phyloP scores from a whole-genome alignment of 441 rosid species.

The Biscutella auriculata region DNA sequence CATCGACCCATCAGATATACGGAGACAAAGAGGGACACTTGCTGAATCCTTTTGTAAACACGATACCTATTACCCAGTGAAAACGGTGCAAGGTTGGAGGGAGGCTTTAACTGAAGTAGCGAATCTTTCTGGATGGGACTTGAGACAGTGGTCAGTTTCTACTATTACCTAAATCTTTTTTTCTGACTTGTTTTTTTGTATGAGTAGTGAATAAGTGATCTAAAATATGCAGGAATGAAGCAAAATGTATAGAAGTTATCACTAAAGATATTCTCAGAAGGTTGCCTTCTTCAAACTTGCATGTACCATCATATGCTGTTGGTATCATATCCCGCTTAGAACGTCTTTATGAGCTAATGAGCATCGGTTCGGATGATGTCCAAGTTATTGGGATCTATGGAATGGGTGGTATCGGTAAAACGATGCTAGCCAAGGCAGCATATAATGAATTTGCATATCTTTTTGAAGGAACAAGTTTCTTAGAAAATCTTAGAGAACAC shows the following conservation, averaged over 20 bases:
- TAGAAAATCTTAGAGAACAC: slow-evolving; percentile 14
- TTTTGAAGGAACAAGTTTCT: slow-evolving; percentile 20
- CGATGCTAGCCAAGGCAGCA: slow-evolving; percentile 1
- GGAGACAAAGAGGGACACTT: not conserved
- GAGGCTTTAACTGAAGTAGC: not conserved
- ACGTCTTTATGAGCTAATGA: not conserved
- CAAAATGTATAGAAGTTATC: not conserved
- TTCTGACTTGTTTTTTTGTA: too few relatives aligned
- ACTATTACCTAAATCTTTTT: too few relatives aligned
- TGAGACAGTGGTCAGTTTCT: too few relatives aligned
- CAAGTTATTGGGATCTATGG: not conserved
- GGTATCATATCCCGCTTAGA: not conserved
- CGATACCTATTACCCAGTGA: not conserved
- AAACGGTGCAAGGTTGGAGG: not conserved
- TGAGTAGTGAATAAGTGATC: too few relatives aligned
- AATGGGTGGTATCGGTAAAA: slow-evolving; percentile 22
- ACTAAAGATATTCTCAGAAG: not conserved
- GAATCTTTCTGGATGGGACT: not conserved
- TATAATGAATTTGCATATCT: not conserved
- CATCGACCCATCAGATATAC: not conserved
- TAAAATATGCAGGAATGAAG: not conserved
- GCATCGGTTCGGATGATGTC: not conserved
- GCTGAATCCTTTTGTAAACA: not conserved
- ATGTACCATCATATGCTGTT: not conserved
- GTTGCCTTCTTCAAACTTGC: not conserved